phyloP scores from a whole-genome alignment of 495 filamentous ascomycete species.

The Hyaloscypha hepaticicola region DNA sequence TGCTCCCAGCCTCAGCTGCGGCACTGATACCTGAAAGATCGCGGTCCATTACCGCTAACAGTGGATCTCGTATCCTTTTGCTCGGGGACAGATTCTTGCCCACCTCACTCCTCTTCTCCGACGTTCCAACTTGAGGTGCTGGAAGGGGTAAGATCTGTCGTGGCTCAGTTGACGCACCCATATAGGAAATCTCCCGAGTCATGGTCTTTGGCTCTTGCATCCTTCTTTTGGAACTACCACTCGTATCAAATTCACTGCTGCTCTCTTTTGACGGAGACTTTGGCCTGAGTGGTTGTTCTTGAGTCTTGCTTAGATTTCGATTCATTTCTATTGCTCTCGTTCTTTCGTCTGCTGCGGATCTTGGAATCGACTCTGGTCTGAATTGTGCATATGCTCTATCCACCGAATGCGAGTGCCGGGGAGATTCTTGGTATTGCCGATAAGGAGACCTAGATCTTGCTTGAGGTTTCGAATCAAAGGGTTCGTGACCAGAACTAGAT shows the following conservation, averaged over 20 bases:
- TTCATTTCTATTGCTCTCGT: not conserved
- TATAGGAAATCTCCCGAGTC: not conserved
- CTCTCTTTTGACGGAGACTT: no score
- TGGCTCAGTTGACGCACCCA: not conserved
- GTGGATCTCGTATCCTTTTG: no score
- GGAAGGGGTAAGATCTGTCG: no score
- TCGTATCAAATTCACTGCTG: not conserved
- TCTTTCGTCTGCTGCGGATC: not conserved
- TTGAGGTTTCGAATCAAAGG: not conserved
- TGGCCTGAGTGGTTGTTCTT: no score
- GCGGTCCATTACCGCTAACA: not conserved
- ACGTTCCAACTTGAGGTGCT: no score
- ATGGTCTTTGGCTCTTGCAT: not conserved
- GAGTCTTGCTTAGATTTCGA: no score
- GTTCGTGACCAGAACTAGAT: slow-evolving; percentile 1
- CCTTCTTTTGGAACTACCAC: not conserved
- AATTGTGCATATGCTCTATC: not conserved
- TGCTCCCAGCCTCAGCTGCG: not conserved
- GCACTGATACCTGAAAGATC: not conserved
- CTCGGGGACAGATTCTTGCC: no score
- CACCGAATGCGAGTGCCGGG: not conserved
- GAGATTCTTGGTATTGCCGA: not conserved
- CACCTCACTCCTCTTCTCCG: no score
- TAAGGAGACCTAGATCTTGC: not conserved
- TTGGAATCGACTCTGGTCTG: not conserved